Percentiles rank a stretch among this genome's conserved stretches.
Conservation (phyloP, 345 rosid species). For the Bruguiera gymnorhiza region DNA sequence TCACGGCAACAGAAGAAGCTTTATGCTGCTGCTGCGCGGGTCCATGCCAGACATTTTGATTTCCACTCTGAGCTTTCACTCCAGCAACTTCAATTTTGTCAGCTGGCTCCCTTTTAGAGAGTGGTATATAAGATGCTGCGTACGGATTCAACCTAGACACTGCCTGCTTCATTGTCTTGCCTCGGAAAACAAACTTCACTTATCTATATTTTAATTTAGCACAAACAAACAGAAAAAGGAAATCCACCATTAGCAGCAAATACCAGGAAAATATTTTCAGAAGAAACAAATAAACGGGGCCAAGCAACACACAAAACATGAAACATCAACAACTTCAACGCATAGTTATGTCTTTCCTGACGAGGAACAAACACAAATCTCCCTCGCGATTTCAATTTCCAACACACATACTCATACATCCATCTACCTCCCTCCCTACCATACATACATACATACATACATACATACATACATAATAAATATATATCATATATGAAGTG, state of each 20-base stretch:
- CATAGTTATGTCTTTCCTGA: too few relatives aligned
- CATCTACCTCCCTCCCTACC: too few relatives aligned
- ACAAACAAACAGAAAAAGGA: not conserved
- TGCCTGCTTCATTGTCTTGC: slow-evolving; percentile 54
- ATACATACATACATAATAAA: too few relatives aligned
- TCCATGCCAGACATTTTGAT: slow-evolving; percentile 31
- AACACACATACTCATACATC: too few relatives aligned
- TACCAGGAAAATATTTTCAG: not conserved
- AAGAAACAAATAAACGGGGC: too few relatives aligned
- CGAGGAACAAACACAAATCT: too few relatives aligned
- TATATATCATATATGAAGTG: too few relatives aligned
- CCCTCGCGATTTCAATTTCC: too few relatives aligned
- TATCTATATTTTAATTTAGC: too few relatives aligned
- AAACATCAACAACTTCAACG: too few relatives aligned
- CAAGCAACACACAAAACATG: too few relatives aligned
- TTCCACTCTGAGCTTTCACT: slow-evolving; percentile 19
- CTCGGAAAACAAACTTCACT: not conserved
- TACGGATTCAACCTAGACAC: slow-evolving; percentile 67
- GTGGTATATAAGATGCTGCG: slow-evolving; percentile 72
- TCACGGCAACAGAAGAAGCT: slow-evolving; percentile 24
- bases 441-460: too few relatives aligned
- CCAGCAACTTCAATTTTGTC: slow-evolving; percentile 17
- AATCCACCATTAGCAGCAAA: not conserved
- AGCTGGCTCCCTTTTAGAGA: slow-evolving; percentile 51
- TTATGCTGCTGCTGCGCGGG: slow-evolving; percentile 24